phyloP scores from a whole-genome alignment of 805 yeast species.

The Teunomyces atbi region DNA sequence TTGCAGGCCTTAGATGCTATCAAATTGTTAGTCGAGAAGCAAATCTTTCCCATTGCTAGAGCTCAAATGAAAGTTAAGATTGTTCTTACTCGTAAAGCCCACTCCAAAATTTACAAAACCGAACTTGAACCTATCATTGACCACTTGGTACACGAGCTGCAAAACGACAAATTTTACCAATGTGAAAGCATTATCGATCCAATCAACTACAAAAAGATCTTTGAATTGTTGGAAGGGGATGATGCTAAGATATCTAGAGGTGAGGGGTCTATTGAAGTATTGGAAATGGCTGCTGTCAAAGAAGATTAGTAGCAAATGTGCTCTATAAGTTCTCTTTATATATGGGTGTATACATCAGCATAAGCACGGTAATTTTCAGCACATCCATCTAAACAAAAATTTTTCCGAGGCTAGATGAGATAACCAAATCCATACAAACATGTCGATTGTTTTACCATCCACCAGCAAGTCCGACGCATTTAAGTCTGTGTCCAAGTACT shows the following conservation, averaged over 20 bases:
- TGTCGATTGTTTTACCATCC: conserved; percentile 51
- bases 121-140: conserved; percentile 36
- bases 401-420: conserved; percentile 9
- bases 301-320: conserved; percentile 25
- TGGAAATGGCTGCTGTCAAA: conserved; percentile 85
- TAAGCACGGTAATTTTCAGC: conserved; percentile 1
- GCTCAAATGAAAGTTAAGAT: conserved; percentile 88
- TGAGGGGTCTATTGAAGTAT: conserved; percentile 71
- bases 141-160: conserved; percentile 37
- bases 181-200: conserved; percentile 78
- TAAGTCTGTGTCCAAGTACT: conserved; percentile 48
- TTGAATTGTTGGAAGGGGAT: conserved; percentile 54
- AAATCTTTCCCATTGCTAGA: conserved; percentile 87
- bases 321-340: not conserved
- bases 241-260: conserved; percentile 45
- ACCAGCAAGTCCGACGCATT: conserved; percentile 47
- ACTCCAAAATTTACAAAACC: conserved; percentile 35
- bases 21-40: conserved; percentile 68
- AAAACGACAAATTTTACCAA: conserved; percentile 43
- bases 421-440: conserved; percentile 10
- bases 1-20: conserved; percentile 91
- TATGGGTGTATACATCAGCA: conserved; percentile 2
- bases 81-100: conserved; percentile 53
- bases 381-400: conserved; percentile 7
- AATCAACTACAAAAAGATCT: conserved; percentile 69